Evolutionary conservation across 169 alveolate genomes (phyloP).

Genomic region (Plasmodium sp.): DNA sequence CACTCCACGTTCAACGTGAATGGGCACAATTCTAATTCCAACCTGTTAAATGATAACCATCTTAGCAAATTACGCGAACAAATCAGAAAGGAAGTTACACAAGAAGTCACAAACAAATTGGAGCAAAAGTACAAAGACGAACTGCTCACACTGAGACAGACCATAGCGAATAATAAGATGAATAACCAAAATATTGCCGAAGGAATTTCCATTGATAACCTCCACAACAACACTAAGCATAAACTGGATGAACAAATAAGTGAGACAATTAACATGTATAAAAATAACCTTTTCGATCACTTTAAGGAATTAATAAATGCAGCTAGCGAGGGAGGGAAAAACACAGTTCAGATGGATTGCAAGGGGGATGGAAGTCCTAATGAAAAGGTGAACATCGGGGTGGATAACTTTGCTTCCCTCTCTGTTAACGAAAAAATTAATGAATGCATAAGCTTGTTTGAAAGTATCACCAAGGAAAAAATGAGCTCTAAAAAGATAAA

Average conservation of each 20-base stretch:
- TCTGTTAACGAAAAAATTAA: slow-evolving; percentile 36
- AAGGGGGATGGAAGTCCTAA: neutral
- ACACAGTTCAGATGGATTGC: neutral
- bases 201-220: slow-evolving; percentile 6
- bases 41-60: neutral
- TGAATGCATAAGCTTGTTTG: slow-evolving; percentile 46
- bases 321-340: neutral
- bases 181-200: neutral
- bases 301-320: slow-evolving; percentile 28
- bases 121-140: slow-evolving; percentile 62
- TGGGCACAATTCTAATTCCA: neutral
- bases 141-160: slow-evolving; percentile 2
- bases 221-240: slow-evolving; percentile 4
- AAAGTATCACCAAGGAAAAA: neutral
- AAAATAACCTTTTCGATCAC: slow-evolving; percentile 20
- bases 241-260: slow-evolving; percentile 49
- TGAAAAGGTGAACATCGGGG: neutral
- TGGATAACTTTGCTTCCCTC: neutral
- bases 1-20: neutral
- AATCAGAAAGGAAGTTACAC: slow-evolving; percentile 29
- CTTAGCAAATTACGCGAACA: slow-evolving; percentile 24
- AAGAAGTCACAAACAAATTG: slow-evolving; percentile 38
- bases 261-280: slow-evolving; percentile 48
- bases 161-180: neutral
- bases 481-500: neutral